Base-by-base conservation (phyloP, 805 yeast species). In the Sugiyamaella chiloensis region DNA sequence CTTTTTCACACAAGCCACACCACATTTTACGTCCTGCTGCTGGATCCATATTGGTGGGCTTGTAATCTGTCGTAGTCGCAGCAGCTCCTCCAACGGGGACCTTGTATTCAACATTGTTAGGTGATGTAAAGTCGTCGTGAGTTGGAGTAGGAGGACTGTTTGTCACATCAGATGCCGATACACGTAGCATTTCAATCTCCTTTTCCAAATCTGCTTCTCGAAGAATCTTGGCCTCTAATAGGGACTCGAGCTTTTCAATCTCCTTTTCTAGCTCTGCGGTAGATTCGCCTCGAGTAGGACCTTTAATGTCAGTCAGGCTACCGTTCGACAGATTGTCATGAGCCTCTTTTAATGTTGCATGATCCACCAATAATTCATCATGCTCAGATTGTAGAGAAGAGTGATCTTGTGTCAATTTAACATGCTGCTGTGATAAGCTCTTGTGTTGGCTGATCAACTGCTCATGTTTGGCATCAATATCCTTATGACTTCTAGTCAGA, bases 1-100 rank as follows among this genome's bases (percentile, higher is more conserved):
- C 81, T 46, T 87, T 71, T 63, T 91, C 98, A 68, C 99, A 91
- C 45, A 88, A 71, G 0, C 95, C 96, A 68, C 99, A 91, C 96
- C 96, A 91, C 52, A 79, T 74, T 23, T 69, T 69, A 37, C 90
- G 74, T 1, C 96, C 96, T 1, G 79, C 80, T 0, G 89, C 73
- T 0, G 90, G 85, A 61, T 87, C 93, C 11, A 66, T 60, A 17
- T 66, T 64, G 1, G 57, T 61, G 0, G 87, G 12, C 24, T 41
- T 24, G 44, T 44, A 47, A 11, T 45, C 46, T 5, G 42, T 12
- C n/a, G n/a, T n/a, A n/a, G n/a, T n/a, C n/a, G n/a, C n/a, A n/a
- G n/a, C n/a, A n/a, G n/a, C n/a, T n/a, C n/a, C n/a, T n/a, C n/a
- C n/a, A n/a, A n/a, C n/a, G n/a, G n/a, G n/a, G n/a, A n/a, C n/a